Percentiles rank a stretch among this genome's conserved stretches.
Evolutionary conservation across 257 asterid genomes (phyloP).

Genomic region (Solanum lignicaule): DNA sequence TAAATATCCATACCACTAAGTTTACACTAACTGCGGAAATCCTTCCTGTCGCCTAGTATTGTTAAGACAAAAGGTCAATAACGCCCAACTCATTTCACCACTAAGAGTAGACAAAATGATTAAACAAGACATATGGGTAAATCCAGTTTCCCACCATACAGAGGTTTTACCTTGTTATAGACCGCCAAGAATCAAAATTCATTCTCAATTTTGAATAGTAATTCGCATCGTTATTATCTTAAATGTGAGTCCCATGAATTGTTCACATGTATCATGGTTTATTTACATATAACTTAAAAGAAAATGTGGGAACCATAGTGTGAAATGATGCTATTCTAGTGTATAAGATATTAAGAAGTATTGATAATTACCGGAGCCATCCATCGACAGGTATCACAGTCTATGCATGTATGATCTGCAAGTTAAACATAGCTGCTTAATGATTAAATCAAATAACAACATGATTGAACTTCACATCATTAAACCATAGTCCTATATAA

Average conservation of each 20-base stretch:
- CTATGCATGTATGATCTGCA: slow-evolving; percentile 2
- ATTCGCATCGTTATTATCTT: background rate
- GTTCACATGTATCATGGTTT: background rate
- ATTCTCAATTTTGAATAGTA: background rate
- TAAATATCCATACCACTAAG: background rate
- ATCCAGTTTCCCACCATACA: background rate
- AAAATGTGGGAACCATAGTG: background rate
- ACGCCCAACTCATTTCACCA: background rate
- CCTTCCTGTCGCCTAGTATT: background rate
- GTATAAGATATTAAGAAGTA: background rate
- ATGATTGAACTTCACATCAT: background rate
- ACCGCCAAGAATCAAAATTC: background rate
- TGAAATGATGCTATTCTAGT: background rate
- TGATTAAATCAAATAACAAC: background rate
- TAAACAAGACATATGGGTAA: background rate
- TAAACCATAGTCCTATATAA: background rate
- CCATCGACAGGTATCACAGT: slow-evolving; percentile 1
- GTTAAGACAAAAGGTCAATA: background rate
- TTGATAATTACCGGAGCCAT: background rate
- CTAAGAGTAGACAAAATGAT: background rate
- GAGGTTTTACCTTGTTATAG: background rate
- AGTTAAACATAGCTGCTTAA: background rate
- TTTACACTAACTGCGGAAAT: background rate
- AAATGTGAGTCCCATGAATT: background rate
- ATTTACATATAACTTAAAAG: background rate